Conservation (phyloP, 805 yeast species). For the Candida ficus region DNA sequence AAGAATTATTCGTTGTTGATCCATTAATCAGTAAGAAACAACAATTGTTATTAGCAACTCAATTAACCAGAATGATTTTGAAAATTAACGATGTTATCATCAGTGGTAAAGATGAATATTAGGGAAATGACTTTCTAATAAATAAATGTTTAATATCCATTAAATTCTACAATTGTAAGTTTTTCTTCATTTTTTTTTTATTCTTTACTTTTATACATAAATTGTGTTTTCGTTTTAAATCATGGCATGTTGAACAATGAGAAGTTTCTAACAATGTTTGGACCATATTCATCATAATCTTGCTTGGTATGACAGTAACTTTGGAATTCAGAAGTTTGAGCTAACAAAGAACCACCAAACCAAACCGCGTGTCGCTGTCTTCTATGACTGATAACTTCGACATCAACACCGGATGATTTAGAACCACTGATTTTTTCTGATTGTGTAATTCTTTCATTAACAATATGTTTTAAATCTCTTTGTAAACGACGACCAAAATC, state of each 20-base stretch:
- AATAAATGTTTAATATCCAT: too few relatives aligned
- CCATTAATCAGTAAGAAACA: conserved; percentile 97
- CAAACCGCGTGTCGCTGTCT: conserved; percentile 98
- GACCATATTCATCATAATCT: conserved; percentile 97
- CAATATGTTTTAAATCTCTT: conserved; percentile 84
- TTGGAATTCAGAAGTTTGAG: conserved; percentile 95
- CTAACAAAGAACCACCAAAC: conserved; percentile 97
- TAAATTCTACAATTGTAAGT: too few relatives aligned
- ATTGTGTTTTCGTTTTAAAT: neutral
- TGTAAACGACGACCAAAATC: conserved; percentile 97
- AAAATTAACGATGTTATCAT: conserved; percentile 96
- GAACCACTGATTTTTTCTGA: conserved; percentile 60
- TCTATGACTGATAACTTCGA: conserved; percentile 93
- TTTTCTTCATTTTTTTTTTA: neutral
- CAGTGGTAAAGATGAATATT: conserved; percentile 76
- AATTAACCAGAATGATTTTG: conserved; percentile 93
- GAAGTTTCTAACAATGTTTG: conserved; percentile 95
- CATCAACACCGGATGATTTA: conserved; percentile 91
- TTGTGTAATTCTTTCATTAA: conserved; percentile 78
- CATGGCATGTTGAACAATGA: conserved; percentile 87
- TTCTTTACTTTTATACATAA: neutral
- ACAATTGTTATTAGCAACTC: conserved; percentile 92
- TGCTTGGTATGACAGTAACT: conserved; percentile 95
- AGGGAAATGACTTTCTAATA: neutral
- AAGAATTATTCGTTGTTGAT: conserved; percentile 88